Conservation (phyloP, 345 rosid genomes). For the Triadica sebifera region DNA sequence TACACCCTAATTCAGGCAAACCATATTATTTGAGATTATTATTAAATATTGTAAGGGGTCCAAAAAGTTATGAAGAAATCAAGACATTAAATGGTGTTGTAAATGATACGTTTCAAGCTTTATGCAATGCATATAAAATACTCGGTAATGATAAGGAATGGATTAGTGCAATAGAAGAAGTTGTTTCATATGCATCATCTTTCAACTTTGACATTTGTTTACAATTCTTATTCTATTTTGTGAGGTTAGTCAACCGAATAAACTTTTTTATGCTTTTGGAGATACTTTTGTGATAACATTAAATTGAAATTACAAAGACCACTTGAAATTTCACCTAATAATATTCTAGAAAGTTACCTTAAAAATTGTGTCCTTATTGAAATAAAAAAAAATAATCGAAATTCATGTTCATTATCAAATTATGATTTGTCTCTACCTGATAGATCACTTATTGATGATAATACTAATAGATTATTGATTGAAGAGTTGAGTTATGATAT, state of each 20-base stretch:
- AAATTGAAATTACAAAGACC: not conserved
- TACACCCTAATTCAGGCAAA: not conserved
- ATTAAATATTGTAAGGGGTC: not conserved
- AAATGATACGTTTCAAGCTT: not conserved
- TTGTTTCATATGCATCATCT: fast-evolving
- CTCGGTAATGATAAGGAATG: not conserved
- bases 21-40: not conserved
- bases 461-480: not conserved
- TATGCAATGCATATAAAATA: not conserved
- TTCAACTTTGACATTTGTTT: not conserved
- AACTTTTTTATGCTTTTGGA: not conserved
- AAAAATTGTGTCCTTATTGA: not conserved
- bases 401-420: not conserved
- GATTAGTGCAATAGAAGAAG: not conserved
- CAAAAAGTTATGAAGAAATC: not conserved
- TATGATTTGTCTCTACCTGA: not conserved
- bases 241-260: not conserved
- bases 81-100: not conserved
- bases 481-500: not conserved
- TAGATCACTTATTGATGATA: too few relatives aligned
- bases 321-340: too few relatives aligned
- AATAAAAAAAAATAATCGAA: not conserved
- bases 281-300: not conserved
- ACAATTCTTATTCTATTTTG: not conserved
- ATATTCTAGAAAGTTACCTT: not conserved